phyloP scores from a whole-genome alignment of 2,329 filamentous ascomycete genomes.

The Scedosporium dehoogii region DNA sequence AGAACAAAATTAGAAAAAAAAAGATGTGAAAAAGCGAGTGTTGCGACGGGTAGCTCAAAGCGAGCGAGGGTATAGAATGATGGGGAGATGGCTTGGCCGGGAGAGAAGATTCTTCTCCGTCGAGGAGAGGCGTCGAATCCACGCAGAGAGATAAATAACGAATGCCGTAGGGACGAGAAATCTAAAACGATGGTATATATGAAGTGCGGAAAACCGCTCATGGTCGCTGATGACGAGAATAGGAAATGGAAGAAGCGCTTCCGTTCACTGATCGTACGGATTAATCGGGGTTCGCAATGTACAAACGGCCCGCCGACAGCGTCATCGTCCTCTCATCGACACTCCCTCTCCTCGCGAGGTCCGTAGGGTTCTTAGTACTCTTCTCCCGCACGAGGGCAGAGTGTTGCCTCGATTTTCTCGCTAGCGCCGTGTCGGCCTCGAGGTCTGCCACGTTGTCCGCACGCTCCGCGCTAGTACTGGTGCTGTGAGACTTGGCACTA shows the following conservation, averaged over 20 bases:
- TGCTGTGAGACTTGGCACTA: constrained; percentile 39
- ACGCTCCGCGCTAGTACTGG: constrained; percentile 46
- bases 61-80: background rate
- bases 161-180: too few relatives aligned
- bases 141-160: too few relatives aligned
- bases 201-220: too few relatives aligned
- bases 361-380: constrained; percentile 58
- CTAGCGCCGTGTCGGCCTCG: constrained; percentile 36
- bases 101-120: background rate
- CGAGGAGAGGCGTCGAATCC: too few relatives aligned
- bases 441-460: constrained; percentile 52
- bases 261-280: background rate
- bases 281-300: constrained; percentile 77
- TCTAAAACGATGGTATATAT: too few relatives aligned
- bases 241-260: too few relatives aligned
- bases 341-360: constrained; percentile 66
- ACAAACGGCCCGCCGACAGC: constrained; percentile 62
- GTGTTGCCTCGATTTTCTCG: constrained; percentile 48
- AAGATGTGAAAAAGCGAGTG: background rate
- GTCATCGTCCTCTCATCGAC: constrained; percentile 76
- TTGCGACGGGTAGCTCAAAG: background rate
- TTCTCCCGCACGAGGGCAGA: constrained; percentile 52
- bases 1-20: background rate
- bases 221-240: too few relatives aligned
- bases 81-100: background rate